A percentile compares a stretch with the other conserved stretches of the same genome.
These are phyloP conservation scores for Euptelea pleiosperma DNA, from an alignment of 164 flowering plant species.

Conservation along the genomic window DNA sequence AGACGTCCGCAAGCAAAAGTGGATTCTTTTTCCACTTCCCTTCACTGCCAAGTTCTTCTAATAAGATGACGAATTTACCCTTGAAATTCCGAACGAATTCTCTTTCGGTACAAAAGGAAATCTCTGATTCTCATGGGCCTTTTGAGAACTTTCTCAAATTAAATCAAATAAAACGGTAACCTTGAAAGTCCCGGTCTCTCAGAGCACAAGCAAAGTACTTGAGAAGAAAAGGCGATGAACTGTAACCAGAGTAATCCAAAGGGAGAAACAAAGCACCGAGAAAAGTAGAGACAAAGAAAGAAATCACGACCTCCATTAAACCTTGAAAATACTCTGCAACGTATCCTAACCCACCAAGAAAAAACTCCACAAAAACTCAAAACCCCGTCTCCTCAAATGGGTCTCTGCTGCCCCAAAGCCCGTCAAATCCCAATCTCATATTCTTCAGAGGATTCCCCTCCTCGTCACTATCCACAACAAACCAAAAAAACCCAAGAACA, in stretches of 20 bases:
- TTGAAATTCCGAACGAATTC: no score
- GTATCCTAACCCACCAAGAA: conserved; percentile 1
- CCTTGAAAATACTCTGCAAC: conserved; percentile 10
- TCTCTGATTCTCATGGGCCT: no score
- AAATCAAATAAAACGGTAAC: no score
- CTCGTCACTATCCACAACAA: conserved; percentile 9
- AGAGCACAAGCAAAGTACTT: no score
- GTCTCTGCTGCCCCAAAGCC: conserved; percentile 38
- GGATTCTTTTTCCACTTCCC: no score
- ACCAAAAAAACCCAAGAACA: conserved; percentile 13
- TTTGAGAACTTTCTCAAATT: no score
- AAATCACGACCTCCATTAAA: not conserved
- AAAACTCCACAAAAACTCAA: not conserved
- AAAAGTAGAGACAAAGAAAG: conserved; percentile 15
- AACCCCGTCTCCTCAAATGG: conserved; percentile 30
- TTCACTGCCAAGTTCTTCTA: no score
- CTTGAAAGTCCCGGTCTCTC: no score
- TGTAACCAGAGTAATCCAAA: not conserved
- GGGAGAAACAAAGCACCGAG: conserved; percentile 5
- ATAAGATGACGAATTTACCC: no score
- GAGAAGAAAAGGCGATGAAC: not conserved
- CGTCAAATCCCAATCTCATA: conserved; percentile 57
- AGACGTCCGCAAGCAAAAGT: no score
- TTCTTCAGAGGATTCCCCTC: conserved; percentile 28
- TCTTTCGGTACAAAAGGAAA: no score